These are phyloP conservation scores for Cladosporium sp. DNA, from an alignment of 2,329 filamentous ascomycete species.

Conservation along the genomic window DNA sequence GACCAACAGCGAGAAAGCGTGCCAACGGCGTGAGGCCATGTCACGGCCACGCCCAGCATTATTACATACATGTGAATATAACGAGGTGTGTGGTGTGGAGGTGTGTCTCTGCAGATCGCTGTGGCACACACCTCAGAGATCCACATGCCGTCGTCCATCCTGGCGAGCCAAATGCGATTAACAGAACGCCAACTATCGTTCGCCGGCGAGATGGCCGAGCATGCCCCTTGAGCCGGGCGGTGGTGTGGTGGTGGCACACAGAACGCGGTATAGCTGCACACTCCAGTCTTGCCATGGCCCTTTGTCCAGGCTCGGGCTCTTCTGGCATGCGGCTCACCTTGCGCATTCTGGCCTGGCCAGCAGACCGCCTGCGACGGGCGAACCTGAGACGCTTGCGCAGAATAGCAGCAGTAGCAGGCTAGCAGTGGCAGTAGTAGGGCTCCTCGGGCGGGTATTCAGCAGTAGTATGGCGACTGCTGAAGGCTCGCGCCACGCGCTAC, in stretches of 20 bases:
- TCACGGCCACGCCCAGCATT: not conserved
- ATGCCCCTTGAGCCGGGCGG: constrained; percentile 6
- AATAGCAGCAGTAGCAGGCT: not conserved
- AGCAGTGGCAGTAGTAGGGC: not conserved
- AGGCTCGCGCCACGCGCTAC: constrained; percentile 12
- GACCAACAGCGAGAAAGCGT: not conserved
- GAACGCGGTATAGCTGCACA: constrained; percentile 2
- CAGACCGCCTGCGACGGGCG: constrained; percentile 3
- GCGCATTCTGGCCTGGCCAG: constrained; percentile 3
- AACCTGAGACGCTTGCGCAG: constrained; percentile 12
- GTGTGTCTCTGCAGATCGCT: constrained; percentile 16
- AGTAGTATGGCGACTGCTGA: constrained; percentile 11
- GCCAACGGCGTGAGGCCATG: constrained; percentile 8
- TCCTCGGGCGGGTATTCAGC: not conserved
- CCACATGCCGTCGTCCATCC: constrained; percentile 8
- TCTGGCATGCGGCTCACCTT: not conserved
- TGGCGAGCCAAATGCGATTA: constrained; percentile 13
- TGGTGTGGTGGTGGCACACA: constrained; percentile 6
- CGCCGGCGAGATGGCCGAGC: constrained; percentile 8
- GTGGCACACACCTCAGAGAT: constrained; percentile 9
- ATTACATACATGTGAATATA: constrained; percentile 19
- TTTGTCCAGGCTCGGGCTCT: not conserved
- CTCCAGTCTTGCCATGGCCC: not conserved
- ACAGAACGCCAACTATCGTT: constrained; percentile 16
- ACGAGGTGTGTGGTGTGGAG: constrained; percentile 16